A percentile compares a stretch with the other conserved stretches of the same genome.
These are phyloP conservation scores for Globisporangium carolinianum DNA, from an alignment of 352 stramenopile species.

Conservation along the genomic window DNA sequence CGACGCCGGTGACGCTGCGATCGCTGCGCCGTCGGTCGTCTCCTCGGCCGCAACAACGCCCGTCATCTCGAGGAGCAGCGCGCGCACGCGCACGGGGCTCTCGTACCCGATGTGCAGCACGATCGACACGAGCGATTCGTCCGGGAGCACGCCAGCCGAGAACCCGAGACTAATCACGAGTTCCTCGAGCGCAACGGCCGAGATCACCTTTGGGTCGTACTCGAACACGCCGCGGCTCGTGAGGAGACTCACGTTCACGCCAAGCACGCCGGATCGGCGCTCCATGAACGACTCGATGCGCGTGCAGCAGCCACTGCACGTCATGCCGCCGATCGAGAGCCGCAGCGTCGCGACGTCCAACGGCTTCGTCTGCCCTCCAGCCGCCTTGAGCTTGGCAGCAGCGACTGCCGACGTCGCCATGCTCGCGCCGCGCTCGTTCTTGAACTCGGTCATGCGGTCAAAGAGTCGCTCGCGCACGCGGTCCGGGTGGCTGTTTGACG, in stretches of 20 bases:
- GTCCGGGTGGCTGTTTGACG: constrained; percentile 6
- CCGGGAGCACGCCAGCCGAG: constrained; percentile 40
- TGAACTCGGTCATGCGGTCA: constrained; percentile 34
- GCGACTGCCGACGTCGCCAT: constrained; percentile 5
- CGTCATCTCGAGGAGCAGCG: constrained; percentile 20
- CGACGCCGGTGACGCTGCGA: neutral
- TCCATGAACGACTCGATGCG: constrained; percentile 73
- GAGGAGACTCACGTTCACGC: constrained; percentile 61
- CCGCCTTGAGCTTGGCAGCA: too few relatives aligned
- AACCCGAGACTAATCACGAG: constrained; percentile 69
- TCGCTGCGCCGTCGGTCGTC: constrained; percentile 13
- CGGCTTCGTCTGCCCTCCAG: neutral
- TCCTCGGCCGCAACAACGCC: constrained; percentile 27
- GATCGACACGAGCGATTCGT: constrained; percentile 43
- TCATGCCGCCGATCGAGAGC: constrained; percentile 77
- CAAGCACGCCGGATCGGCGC: constrained; percentile 40
- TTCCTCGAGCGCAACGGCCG: constrained; percentile 54
- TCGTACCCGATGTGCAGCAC: constrained; percentile 41
- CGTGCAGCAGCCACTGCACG: constrained; percentile 81
- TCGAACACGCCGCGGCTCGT: constrained; percentile 47
- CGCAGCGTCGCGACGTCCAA: constrained; percentile 21
- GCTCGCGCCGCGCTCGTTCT: constrained; percentile 16
- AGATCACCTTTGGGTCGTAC: constrained; percentile 34
- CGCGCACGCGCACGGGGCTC: constrained; percentile 13
- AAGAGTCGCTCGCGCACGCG: constrained; percentile 24